These are phyloP conservation scores for Moniliophthora roreri DNA, from an alignment of 1,284 basidiomycete genomes.

Conservation along the genomic window DNA sequence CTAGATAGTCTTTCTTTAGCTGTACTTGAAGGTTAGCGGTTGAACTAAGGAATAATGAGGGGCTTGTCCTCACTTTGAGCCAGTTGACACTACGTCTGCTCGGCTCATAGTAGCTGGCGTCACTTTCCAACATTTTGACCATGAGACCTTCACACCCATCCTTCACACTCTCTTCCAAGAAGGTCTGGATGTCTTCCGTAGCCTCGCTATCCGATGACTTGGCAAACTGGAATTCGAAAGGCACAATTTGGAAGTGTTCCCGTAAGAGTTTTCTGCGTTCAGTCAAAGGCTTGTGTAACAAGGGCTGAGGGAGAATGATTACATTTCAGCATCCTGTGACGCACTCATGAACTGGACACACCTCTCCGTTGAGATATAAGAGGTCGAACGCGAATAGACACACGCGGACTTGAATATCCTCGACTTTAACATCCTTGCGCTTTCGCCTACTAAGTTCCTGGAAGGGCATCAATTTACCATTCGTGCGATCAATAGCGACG, in stretches of 20 bases:
- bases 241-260: conserved; percentile 81
- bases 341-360: conserved; percentile 37
- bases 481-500: conserved; percentile 90
- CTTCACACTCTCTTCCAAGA: conserved; percentile 95
- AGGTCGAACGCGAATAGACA: conserved; percentile 96
- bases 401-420: conserved; percentile 95
- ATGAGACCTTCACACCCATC: conserved; percentile 98
- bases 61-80: conserved; percentile 74
- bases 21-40: conserved; percentile 31
- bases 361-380: conserved; percentile 92
- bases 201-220: conserved; percentile 88
- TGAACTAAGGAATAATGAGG: background rate
- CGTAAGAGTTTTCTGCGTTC: conserved; percentile 79
- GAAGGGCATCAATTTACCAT: conserved; percentile 89
- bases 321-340: too few relatives aligned
- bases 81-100: conserved; percentile 95
- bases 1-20: conserved; percentile 97
- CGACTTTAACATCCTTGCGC: conserved; percentile 95
- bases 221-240: conserved; percentile 92
- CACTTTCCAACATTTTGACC: conserved; percentile 97
- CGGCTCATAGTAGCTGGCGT: conserved; percentile 93
- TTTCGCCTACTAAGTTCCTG: conserved; percentile 95
- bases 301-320: conserved; percentile 41
- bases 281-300: conserved; percentile 64
- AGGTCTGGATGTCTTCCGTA: conserved; percentile 92